Evolutionary conservation across 768 basidiomycete genomes (phyloP), one percentile per base, ranked within the genome.

Genomic region (Galerina sulciceps): DNA sequence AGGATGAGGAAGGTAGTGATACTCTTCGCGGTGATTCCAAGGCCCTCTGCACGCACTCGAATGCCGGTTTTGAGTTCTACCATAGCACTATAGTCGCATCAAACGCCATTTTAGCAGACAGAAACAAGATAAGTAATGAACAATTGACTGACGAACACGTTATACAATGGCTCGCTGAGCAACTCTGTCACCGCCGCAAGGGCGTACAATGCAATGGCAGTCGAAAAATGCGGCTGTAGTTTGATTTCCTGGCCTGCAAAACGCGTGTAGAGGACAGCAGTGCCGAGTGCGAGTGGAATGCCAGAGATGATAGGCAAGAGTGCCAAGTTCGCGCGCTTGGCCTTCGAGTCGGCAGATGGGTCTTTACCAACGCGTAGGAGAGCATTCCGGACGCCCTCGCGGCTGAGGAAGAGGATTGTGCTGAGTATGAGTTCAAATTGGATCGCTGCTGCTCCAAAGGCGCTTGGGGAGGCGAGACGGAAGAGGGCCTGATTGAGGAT

Each of bases 391-490:
- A 99, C 83, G 15, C 96, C 96, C 72, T 99, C 97, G n/a, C 97
- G 81, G 35, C 90, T 89, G 8, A 99, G 80, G 72, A 99, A 98
- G 43, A 99, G 79, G 66, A 96, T 91, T 10, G 94, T 94, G 64
- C 89, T 92, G 45, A 92, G 82, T 22, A 99, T 69, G 23, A 98
- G 84, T 70, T 99, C 97, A 73, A 99, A 94, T 67, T 97, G 96
- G 60, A 99, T 91, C 0, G 94, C 86, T 14, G 93, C 94, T 0
- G 92, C 94, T 10, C 96, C 90, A 69, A 93, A 96, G 13, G 89
- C 90, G 35, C 85, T 84, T 0, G 96, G 95, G 0, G 93, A 88
- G 2, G 90, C 88, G 26, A 95, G 79, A 0, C 94, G 87, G 40
- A 98, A 79, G 11, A 98, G 81, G 0, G 85, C 84, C 72, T 97